Conservation (phyloP, 2,329 filamentous ascomycete genomes). For the Aspergillus sp. region DNA sequence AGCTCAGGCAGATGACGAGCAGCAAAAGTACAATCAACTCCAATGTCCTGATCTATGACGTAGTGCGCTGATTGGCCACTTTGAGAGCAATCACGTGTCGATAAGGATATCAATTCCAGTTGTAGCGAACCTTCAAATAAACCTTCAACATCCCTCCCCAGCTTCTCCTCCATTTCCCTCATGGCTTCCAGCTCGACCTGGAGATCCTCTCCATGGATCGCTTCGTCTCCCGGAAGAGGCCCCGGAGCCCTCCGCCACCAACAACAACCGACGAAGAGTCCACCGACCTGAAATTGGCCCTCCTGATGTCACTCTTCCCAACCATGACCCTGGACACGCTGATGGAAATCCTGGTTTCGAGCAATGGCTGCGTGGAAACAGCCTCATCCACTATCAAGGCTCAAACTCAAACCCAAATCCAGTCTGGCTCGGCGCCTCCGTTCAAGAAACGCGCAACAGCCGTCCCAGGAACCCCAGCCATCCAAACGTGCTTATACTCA, state of each 20-base stretch:
- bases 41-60: not conserved
- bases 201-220: constrained; percentile 41
- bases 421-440: constrained; percentile 3
- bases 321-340: constrained; percentile 64
- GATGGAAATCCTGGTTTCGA: constrained; percentile 75
- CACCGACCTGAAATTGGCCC: constrained; percentile 85
- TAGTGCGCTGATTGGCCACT: constrained; percentile 31
- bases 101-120: not conserved
- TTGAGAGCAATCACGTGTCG: constrained; percentile 22
- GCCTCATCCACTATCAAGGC: constrained; percentile 60
- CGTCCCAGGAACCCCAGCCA: constrained; percentile 44
- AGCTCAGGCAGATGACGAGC: too few relatives aligned
- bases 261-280: constrained; percentile 63
- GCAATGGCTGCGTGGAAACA: constrained; percentile 72
- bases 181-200: constrained; percentile 25
- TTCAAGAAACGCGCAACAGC: constrained; percentile 40
- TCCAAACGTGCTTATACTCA: constrained; percentile 65
- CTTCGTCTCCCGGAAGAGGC: constrained; percentile 41
- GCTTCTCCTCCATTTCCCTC: not conserved
- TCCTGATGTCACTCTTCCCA: constrained; percentile 76
- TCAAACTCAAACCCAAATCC: constrained; percentile 14
- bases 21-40: not conserved
- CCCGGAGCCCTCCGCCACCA: constrained; percentile 20
- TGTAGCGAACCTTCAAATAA: not conserved
- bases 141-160: not conserved